Percentiles rank a stretch among this genome's conserved stretches.
Conservation (phyloP, 257 asterid species). For the Jaltomata sinuosa region DNA sequence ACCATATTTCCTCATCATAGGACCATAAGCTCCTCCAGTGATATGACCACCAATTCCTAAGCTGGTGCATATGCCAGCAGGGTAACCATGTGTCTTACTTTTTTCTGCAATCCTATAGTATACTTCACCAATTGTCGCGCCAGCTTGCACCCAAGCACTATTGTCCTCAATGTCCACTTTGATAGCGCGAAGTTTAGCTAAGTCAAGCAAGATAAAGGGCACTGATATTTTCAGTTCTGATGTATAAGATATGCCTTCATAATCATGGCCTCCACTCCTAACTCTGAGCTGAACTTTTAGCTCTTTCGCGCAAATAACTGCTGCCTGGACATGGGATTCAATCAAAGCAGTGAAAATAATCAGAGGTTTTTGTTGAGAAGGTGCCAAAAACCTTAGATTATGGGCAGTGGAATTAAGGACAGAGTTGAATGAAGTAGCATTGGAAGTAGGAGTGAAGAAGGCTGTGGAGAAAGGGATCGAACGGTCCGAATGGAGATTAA, state of each 20-base stretch:
- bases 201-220: slow-evolving; percentile 15
- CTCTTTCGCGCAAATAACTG: slow-evolving; percentile 9
- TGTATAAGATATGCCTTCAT: slow-evolving; percentile 14
- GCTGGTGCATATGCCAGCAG: slow-evolving; percentile 14
- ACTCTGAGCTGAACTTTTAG: slow-evolving; percentile 9
- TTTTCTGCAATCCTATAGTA: slow-evolving; percentile 11
- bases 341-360: slow-evolving; percentile 14
- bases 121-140: slow-evolving; percentile 22
- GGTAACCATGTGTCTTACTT: slow-evolving; percentile 13
- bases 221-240: not conserved
- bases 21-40: slow-evolving; percentile 19
- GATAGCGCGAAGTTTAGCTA: slow-evolving; percentile 5
- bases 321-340: slow-evolving; percentile 20
- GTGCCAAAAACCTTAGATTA: slow-evolving; percentile 13
- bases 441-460: slow-evolving; percentile 1
- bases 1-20: slow-evolving; percentile 11
- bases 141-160: slow-evolving; percentile 22
- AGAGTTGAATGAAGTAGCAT: slow-evolving; percentile 5
- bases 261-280: slow-evolving; percentile 27
- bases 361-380: slow-evolving; percentile 5
- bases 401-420: slow-evolving; percentile 14
- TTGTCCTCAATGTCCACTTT: slow-evolving; percentile 1
- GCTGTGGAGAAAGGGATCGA: not conserved
- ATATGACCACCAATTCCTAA: slow-evolving; percentile 20
- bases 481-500: not conserved